Conservation (phyloP, 192 early-diverging fungal genomes). For the Backusella westeae region DNA sequence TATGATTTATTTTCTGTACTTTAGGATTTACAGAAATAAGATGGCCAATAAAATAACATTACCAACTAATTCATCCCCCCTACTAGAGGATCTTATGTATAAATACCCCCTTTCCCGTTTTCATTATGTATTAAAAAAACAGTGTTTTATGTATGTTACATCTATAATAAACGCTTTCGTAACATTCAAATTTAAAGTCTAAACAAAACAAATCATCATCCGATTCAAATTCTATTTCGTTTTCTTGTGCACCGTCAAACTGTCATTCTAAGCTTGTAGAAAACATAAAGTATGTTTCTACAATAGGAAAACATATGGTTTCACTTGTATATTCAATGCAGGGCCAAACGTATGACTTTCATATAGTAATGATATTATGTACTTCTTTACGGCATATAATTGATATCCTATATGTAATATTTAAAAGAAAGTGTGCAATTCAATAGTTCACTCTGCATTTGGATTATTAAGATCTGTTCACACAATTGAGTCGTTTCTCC, state of each 20-base stretch:
- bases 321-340: not conserved
- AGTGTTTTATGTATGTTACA: not conserved
- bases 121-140: not conserved
- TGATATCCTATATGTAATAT: too few species aligned
- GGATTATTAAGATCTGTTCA: too few species aligned
- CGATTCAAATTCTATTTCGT: not conserved
- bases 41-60: not conserved
- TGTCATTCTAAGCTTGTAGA: not conserved
- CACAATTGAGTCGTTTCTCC: too few species aligned
- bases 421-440: too few species aligned
- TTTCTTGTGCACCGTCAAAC: not conserved
- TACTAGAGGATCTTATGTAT: too few species aligned
- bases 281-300: not conserved
- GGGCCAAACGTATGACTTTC: not conserved
- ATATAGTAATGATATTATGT: not conserved
- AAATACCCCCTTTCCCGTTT: not conserved
- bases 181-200: not conserved
- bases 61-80: too few species aligned
- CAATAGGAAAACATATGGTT: constrained; percentile 10
- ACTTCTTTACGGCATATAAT: too few species aligned
- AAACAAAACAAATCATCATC: not conserved
- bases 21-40: not conserved
- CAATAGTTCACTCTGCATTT: too few species aligned
- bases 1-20: not conserved
- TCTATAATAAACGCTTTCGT: not conserved